A percentile compares a stretch with the other conserved stretches of the same genome.
Conservation (phyloP, 495 filamentous ascomycete genomes). For the Barbatosphaeria neglecta region DNA sequence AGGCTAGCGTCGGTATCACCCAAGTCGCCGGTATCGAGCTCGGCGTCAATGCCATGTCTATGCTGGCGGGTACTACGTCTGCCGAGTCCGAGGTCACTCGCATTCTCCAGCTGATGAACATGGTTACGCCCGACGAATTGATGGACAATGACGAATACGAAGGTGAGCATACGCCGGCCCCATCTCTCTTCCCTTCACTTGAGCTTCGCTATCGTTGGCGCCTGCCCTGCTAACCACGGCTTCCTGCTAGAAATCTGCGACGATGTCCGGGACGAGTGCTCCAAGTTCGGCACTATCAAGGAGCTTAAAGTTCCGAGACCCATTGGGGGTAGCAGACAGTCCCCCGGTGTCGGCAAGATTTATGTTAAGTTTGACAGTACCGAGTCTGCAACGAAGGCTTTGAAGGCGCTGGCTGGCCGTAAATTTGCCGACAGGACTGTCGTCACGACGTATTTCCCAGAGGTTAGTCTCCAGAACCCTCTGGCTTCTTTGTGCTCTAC, state of each 20-base stretch:
- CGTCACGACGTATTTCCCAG: constrained; percentile 89
- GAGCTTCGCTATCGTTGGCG: background rate
- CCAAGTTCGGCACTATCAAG: constrained; percentile 74
- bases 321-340: constrained; percentile 63
- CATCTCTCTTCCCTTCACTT: background rate
- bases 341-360: constrained; percentile 91
- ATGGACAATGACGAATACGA: constrained; percentile 91
- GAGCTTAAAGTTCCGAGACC: constrained; percentile 88
- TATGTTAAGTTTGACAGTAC: constrained; percentile 81
- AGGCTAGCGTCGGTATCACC: constrained; percentile 83
- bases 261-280: constrained; percentile 82
- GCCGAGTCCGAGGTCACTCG: constrained; percentile 61
- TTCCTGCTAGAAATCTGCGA: constrained; percentile 76
- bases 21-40: constrained; percentile 86
- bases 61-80: constrained; percentile 90
- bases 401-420: constrained; percentile 76
- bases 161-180: constrained; percentile 38
- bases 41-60: constrained; percentile 96
- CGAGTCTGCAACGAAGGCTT: constrained; percentile 70
- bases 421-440: constrained; percentile 95
- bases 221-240: constrained; percentile 10
- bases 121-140: constrained; percentile 93
- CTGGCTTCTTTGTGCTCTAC: too few relatives aligned
- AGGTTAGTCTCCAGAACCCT: constrained; percentile 59
- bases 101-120: constrained; percentile 88